These are phyloP conservation scores for Russula abietina DNA, from an alignment of 768 basidiomycete genomes.

Conservation along the genomic window DNA sequence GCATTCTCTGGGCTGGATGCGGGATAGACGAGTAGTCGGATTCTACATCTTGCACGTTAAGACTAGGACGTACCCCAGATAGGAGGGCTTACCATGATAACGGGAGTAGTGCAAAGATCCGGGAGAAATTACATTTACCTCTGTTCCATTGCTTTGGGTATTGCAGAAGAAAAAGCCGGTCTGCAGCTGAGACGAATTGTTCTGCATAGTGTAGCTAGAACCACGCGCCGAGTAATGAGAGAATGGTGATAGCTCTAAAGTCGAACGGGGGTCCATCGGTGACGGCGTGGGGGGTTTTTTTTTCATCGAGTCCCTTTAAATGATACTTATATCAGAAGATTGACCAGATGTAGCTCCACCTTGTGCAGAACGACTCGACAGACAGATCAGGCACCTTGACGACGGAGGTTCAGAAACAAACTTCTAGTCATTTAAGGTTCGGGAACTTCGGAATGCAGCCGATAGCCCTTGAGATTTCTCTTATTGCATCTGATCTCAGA, in stretches of 20 bases:
- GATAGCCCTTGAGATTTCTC: not conserved
- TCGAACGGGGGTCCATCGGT: not conserved
- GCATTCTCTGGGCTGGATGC: not conserved
- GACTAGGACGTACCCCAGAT: not conserved
- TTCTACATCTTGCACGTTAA: not conserved
- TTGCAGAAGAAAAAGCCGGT: not conserved
- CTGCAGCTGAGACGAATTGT: not conserved
- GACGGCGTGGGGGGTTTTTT: not conserved
- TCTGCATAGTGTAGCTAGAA: too few relatives aligned
- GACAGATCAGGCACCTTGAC: not conserved
- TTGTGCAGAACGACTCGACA: not conserved
- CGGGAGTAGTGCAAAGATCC: too few relatives aligned
- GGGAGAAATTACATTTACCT: too few relatives aligned
- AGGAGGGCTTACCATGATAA: not conserved
- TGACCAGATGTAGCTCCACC: not conserved
- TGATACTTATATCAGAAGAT: not conserved
- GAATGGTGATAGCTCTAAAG: not conserved
- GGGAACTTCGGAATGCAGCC: too few relatives aligned
- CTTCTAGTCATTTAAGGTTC: not conserved
- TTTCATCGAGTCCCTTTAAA: not conserved
- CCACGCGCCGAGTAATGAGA: not conserved
- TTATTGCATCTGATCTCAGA: not conserved
- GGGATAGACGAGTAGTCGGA: not conserved
- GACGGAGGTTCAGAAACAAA: not conserved
- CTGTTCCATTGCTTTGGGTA: not conserved